Percentiles rank a stretch among this genome's conserved stretches.
These are phyloP conservation scores for Zymoseptoria brevis DNA, from an alignment of 2,329 filamentous ascomycete genomes.

Conservation along the genomic window DNA sequence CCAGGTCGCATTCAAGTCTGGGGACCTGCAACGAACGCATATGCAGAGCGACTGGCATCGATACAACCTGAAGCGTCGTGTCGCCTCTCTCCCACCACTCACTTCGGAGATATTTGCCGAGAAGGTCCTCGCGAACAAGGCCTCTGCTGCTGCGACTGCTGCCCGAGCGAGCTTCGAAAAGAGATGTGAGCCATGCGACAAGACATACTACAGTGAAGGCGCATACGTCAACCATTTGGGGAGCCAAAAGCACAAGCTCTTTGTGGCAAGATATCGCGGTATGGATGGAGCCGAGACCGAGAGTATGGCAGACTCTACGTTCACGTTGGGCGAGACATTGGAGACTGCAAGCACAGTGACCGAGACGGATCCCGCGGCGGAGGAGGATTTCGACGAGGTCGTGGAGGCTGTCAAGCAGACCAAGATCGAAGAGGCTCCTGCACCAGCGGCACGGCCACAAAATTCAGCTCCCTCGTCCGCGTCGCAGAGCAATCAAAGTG, in stretches of 20 bases:
- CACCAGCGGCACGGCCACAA: constrained; percentile 29
- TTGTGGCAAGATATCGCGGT: constrained; percentile 45
- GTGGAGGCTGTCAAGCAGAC: constrained; percentile 69
- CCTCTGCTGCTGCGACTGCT: constrained; percentile 72
- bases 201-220: constrained; percentile 94
- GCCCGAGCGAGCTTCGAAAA: constrained; percentile 85
- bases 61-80: constrained; percentile 80
- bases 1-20: constrained; percentile 90
- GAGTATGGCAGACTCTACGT: constrained; percentile 83
- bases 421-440: constrained; percentile 36
- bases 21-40: constrained; percentile 84
- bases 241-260: constrained; percentile 80
- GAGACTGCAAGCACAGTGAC: constrained; percentile 41
- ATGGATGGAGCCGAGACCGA: constrained; percentile 50
- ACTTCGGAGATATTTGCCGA: constrained; percentile 90
- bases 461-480: constrained; percentile 34
- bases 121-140: constrained; percentile 87
- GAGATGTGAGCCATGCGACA: constrained; percentile 71
- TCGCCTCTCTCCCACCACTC: constrained; percentile 82
- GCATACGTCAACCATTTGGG: constrained; percentile 87
- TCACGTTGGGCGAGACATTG: constrained; percentile 78
- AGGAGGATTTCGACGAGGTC: constrained; percentile 69
- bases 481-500: constrained; percentile 24
- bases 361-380: constrained; percentile 39
- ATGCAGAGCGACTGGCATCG: constrained; percentile 98